Evolutionary conservation across 2,329 filamentous ascomycete genomes (phyloP).

Genomic region (Saccharata proteae): DNA sequence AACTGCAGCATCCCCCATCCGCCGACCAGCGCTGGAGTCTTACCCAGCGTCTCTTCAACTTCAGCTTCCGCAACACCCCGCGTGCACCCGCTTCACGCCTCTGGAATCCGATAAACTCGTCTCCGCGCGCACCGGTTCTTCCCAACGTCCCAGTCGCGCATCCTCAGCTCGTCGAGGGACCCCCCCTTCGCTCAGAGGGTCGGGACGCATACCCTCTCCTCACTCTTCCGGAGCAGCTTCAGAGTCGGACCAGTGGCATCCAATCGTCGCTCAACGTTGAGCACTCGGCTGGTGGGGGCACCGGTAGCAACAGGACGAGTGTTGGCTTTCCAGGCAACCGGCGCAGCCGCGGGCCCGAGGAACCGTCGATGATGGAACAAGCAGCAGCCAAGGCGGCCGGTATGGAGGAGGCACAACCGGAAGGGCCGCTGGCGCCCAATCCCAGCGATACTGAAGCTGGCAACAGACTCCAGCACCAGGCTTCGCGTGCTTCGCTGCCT

Average conservation of each 20-base stretch:
- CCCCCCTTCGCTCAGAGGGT: slow-evolving; percentile 21
- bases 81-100: slow-evolving; percentile 38
- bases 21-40: slow-evolving; percentile 24
- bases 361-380: neutral
- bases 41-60: slow-evolving; percentile 29
- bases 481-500: slow-evolving; percentile 8
- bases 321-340: slow-evolving; percentile 36
- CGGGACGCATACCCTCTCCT: slow-evolving; percentile 44
- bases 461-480: slow-evolving; percentile 6
- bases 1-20: slow-evolving; percentile 14
- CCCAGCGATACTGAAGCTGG: slow-evolving; percentile 8
- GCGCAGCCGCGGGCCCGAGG: slow-evolving; percentile 13
- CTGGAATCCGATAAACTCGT: slow-evolving; percentile 51
- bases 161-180: slow-evolving; percentile 12
- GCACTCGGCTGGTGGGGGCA: slow-evolving; percentile 31
- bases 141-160: slow-evolving; percentile 34
- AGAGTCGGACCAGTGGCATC: slow-evolving; percentile 35
- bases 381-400: slow-evolving; percentile 1
- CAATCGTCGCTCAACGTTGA: slow-evolving; percentile 24
- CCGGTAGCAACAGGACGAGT: slow-evolving; percentile 37
- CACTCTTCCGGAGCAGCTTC: slow-evolving; percentile 44
- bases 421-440: slow-evolving; percentile 3
- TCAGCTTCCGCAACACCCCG: slow-evolving; percentile 20
- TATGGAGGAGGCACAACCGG: slow-evolving; percentile 2
- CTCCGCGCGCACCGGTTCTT: slow-evolving; percentile 34